These are phyloP conservation scores for Penicillium paradoxum DNA, from an alignment of 495 filamentous ascomycete genomes.

Conservation along the genomic window DNA sequence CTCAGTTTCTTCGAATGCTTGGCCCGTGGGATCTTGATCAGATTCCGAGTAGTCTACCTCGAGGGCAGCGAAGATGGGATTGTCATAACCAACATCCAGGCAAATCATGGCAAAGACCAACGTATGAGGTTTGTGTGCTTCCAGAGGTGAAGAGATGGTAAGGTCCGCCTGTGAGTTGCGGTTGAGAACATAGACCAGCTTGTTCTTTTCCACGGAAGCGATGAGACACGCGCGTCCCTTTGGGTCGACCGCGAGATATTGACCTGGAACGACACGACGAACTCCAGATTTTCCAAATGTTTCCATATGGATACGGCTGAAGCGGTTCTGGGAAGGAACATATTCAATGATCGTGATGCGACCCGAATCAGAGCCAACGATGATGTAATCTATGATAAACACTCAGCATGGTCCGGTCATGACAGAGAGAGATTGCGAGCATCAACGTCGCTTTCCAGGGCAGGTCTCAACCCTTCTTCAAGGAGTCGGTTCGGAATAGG, in stretches of 20 bases:
- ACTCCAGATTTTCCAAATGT: conserved; percentile 98
- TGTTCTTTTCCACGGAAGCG: conserved; percentile 95
- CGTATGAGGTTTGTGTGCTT: conserved; percentile 93
- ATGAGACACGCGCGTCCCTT: conserved; percentile 93
- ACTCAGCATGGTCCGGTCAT: conserved; percentile 55
- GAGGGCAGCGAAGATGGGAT: conserved; percentile 90
- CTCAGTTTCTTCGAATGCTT: conserved; percentile 74
- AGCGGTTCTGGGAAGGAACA: conserved; percentile 76
- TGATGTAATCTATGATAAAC: conserved; percentile 76
- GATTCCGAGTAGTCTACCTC: conserved; percentile 90
- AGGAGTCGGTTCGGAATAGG: conserved; percentile 31
- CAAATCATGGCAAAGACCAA: conserved; percentile 81
- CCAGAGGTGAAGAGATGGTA: conserved; percentile 94
- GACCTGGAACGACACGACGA: conserved; percentile 86
- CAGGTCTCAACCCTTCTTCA: conserved; percentile 32
- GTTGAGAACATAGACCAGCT: conserved; percentile 97
- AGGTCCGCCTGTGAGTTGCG: conserved; percentile 90
- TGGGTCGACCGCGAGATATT: conserved; percentile 91
- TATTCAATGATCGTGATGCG: conserved; percentile 94
- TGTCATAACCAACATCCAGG: conserved; percentile 93
- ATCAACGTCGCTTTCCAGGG: conserved; percentile 41
- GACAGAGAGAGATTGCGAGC: conserved; percentile 23
- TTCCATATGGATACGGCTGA: conserved; percentile 86
- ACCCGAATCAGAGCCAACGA: conserved; percentile 91
- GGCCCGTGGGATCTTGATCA: conserved; percentile 85